Conservation (phyloP, 2,329 filamentous ascomycete species). For the Penicillium sp. region DNA sequence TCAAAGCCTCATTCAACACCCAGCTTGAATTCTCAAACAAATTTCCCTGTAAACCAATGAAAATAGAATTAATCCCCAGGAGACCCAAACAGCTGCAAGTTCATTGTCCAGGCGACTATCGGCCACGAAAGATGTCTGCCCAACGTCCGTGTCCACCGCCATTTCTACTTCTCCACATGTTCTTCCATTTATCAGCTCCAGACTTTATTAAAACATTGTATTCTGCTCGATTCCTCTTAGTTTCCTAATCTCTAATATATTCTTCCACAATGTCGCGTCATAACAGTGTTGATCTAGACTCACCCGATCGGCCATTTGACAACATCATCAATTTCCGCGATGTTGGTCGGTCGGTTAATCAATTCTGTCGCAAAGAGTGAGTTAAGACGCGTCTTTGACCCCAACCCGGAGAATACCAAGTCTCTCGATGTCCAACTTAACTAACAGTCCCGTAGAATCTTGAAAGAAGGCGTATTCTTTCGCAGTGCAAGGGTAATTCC, state of each 20-base stretch:
- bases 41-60: not conserved
- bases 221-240: not conserved
- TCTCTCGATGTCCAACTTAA: not conserved
- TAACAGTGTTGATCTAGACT: conserved; percentile 35
- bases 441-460: conserved; percentile 31
- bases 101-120: conserved; percentile 13
- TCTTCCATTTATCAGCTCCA: conserved; percentile 9
- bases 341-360: conserved; percentile 67
- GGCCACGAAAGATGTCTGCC: conserved; percentile 16
- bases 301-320: conserved; percentile 47
- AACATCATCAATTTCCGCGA: conserved; percentile 75
- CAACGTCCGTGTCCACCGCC: conserved; percentile 24
- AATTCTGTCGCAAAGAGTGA: conserved; percentile 56
- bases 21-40: not conserved
- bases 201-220: not conserved
- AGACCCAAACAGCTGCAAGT: not conserved
- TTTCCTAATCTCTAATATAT: conserved; percentile 2
- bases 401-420: not conserved
- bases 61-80: not conserved
- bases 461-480: conserved; percentile 65
- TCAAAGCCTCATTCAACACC: not conserved
- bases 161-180: conserved; percentile 17
- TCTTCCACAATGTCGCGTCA: conserved; percentile 23
- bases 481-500: conserved; percentile 64
- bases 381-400: conserved; percentile 12